These are phyloP conservation scores for Tolypocladium ovalisporum DNA, from an alignment of 2,329 filamentous ascomycete species.

Conservation along the genomic window DNA sequence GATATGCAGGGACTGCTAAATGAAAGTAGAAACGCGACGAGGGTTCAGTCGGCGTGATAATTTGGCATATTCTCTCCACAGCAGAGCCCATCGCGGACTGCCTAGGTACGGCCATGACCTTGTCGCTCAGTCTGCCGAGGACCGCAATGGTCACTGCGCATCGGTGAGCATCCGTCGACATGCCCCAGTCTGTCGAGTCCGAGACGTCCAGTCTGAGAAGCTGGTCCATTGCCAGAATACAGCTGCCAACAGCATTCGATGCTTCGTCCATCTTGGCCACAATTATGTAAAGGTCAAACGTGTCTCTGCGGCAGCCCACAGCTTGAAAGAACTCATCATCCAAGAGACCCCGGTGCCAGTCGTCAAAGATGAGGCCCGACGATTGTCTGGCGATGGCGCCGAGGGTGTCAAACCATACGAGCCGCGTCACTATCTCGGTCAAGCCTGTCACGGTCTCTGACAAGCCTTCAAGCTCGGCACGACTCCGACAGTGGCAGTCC, in stretches of 20 bases:
- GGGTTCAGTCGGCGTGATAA: constrained; percentile 17
- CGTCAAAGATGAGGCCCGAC: constrained; percentile 22
- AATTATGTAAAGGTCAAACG: constrained; percentile 19
- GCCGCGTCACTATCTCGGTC: constrained; percentile 24
- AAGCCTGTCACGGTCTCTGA: constrained; percentile 22
- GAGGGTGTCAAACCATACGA: constrained; percentile 29
- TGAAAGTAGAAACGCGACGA: constrained; percentile 27
- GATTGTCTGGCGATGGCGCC: constrained; percentile 14
- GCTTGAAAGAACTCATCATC: constrained; percentile 24
- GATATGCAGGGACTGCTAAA: constrained; percentile 23
- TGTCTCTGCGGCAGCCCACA: constrained; percentile 25
- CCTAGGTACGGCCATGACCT: not conserved
- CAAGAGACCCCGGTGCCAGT: constrained; percentile 27
- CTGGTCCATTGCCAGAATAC: constrained; percentile 14
- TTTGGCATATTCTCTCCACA: constrained; percentile 22
- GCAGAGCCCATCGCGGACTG: constrained; percentile 14
- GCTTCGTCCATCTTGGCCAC: constrained; percentile 14
- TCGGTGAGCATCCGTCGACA: constrained; percentile 19
- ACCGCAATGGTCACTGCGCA: constrained; percentile 24
- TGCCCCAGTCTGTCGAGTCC: constrained; percentile 9
- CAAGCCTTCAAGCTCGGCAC: constrained; percentile 20
- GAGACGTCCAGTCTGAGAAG: constrained; percentile 9
- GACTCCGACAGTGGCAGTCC: constrained; percentile 25
- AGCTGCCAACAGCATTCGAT: constrained; percentile 5
- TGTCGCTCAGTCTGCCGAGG: constrained; percentile 4